Base-by-base conservation (phyloP, 2,329 filamentous ascomycete species). In the Colletotrichum phormii region DNA sequence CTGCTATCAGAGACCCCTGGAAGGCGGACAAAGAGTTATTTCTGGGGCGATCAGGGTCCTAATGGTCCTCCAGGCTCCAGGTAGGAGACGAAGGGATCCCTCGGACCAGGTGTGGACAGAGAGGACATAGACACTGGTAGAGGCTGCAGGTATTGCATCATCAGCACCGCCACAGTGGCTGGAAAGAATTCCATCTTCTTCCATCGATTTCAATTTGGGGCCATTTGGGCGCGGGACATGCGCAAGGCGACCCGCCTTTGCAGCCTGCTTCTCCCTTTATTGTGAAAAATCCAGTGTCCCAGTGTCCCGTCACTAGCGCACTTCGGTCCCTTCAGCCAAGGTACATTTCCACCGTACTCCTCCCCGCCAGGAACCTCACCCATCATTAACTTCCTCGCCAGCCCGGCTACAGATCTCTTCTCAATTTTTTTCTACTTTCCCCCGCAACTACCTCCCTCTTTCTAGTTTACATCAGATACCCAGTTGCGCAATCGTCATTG, bases 151-250 rank as follows among this genome's bases (percentile, higher is more conserved):
- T 72, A 71, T 64, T 73, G 71, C 71, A 73, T 73, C 68, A 73
- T 72, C 71, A 67, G 68, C 74, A 74, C 74, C 69, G 74, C 74
- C 74, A 75, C 74, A 13, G 73, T 75, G 74, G 74, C 74, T 74
- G 37, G 58, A 75, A 75, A 75, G 59, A 69, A 71, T 75, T 75
- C 74, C 71, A 74, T 64, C 59, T 58, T 72, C 64, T 75, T 75
- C 74, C 74, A 75, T 75, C 68, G 66, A 69, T 35, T 72, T 72
- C 70, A 72, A 67, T 58, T 60, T 64, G 54, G 66, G 33, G 53
- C 65, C 70, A 62, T 68, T 68, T 72, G 42, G 67, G 72, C 46
- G 62, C 64, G 57, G 60, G 69, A 61, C 57, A 64, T 71, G 64
- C 60, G 69, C 72, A 65, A 75, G 72, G 66, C 69, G 72, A 73